phyloP scores from a whole-genome alignment of 345 rosid genomes.

The Geranium rotundifolium region DNA sequence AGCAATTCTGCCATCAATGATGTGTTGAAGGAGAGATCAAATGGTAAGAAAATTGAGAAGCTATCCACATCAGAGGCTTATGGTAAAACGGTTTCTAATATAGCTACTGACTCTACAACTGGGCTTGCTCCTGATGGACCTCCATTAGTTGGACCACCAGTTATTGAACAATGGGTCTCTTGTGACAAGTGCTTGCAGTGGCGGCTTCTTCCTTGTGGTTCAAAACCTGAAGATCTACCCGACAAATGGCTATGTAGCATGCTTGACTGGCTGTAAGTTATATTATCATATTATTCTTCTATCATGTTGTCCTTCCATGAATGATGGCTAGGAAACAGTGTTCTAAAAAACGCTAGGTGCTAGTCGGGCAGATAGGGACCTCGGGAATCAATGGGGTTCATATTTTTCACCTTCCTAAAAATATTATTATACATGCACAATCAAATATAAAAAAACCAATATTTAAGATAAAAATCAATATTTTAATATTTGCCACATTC shows the following conservation, averaged over 20 bases:
- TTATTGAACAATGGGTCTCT: slow-evolving; percentile 50
- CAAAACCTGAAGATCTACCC: slow-evolving; percentile 44
- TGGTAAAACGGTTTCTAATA: slow-evolving; percentile 16
- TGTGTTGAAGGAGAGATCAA: slow-evolving; percentile 30
- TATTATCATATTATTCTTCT: neutral
- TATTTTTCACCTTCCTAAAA: no score
- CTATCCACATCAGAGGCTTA: slow-evolving; percentile 22
- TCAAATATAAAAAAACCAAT: no score
- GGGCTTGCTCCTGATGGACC: slow-evolving; percentile 35
- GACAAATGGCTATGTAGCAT: slow-evolving; percentile 68
- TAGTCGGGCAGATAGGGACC: no score
- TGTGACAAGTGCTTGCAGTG: slow-evolving; percentile 58
- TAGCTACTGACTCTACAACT: slow-evolving; percentile 22
- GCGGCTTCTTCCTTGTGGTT: slow-evolving; percentile 53
- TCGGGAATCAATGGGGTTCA: no score
- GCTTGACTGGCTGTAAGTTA: slow-evolving; percentile 79
- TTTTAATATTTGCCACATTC: no score
- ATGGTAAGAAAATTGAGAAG: slow-evolving; percentile 25
- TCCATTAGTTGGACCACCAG: slow-evolving; percentile 32
- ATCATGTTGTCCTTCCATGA: neutral
- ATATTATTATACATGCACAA: no score
- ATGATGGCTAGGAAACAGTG: neutral
- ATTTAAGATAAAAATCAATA: no score
- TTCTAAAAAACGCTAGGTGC: no score
- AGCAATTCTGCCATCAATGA: slow-evolving; percentile 19